phyloP scores from a whole-genome alignment of 768 basidiomycete species.

The Rhizopogon vesiculosus region DNA sequence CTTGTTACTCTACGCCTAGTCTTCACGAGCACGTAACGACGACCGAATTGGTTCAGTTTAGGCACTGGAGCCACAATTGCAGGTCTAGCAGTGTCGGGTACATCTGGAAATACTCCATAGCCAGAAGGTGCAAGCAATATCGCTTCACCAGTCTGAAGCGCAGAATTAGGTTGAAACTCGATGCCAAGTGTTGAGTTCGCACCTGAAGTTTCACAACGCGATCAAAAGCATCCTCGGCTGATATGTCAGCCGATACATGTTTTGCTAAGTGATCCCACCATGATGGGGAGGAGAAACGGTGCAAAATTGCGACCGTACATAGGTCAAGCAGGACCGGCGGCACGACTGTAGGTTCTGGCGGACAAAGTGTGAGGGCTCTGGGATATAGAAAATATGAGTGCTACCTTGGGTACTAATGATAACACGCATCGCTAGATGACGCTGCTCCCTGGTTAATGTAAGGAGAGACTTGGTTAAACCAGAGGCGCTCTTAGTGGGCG shows the following conservation, averaged over 20 bases:
- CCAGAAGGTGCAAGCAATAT: conserved; percentile 66
- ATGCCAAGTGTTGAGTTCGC: conserved; percentile 3
- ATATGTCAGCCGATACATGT: conserved; percentile 64
- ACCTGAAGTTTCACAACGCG: conserved; percentile 64
- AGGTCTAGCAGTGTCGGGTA: conserved; percentile 6
- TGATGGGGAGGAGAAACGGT: conserved; percentile 70
- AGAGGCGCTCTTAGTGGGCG: conserved; percentile 35
- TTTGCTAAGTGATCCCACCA: conserved; percentile 71
- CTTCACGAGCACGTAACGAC: conserved; percentile 55
- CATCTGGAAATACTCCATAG: conserved; percentile 37
- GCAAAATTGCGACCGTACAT: conserved; percentile 60
- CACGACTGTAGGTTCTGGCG: conserved; percentile 65
- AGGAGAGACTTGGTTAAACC: conserved; percentile 57
- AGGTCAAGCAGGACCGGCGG: conserved; percentile 65
- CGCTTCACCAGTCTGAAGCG: conserved; percentile 61
- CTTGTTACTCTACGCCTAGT: conserved; percentile 56
- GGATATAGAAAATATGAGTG: background rate
- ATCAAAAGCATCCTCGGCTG: conserved; percentile 56
- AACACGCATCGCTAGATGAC: conserved; percentile 68
- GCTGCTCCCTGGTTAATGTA: conserved; percentile 60
- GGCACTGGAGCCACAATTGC: conserved; percentile 12
- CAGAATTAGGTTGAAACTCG: background rate
- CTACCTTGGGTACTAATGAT: conserved; percentile 73
- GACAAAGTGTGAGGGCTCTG: background rate
- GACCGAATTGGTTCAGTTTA: conserved; percentile 45